These are phyloP conservation scores for Salix dunnii DNA, from an alignment of 345 rosid species.

Conservation along the genomic window DNA sequence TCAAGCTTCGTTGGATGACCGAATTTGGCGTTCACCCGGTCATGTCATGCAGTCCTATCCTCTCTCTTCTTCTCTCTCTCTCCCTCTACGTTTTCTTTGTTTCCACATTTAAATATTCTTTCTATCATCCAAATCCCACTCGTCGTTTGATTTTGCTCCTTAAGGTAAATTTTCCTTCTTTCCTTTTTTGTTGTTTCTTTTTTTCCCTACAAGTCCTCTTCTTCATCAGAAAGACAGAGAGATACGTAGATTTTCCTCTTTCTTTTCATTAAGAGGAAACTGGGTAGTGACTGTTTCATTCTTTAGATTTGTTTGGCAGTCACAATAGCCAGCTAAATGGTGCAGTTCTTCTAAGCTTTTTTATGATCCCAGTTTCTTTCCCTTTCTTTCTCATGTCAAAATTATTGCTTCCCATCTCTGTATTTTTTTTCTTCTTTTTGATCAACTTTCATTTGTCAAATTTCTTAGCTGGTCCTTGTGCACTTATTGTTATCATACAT, in stretches of 20 bases:
- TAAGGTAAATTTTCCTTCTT: slow-evolving; percentile 28
- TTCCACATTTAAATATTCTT: slow-evolving; percentile 22
- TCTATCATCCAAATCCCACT: slow-evolving; percentile 18
- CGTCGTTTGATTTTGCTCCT: slow-evolving; percentile 34
- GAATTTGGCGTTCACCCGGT: slow-evolving; percentile 54
- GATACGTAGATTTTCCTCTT: neutral
- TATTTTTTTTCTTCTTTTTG: neutral
- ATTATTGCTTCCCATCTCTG: neutral
- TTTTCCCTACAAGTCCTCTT: neutral
- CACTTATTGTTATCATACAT: neutral
- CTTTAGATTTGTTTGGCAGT: neutral
- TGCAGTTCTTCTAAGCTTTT: neutral
- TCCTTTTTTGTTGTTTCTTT: neutral
- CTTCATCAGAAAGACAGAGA: neutral
- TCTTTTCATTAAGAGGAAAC: neutral
- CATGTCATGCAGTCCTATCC: slow-evolving; percentile 37
- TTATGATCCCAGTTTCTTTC: neutral
- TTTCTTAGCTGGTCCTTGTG: neutral
- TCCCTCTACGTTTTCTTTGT: neutral
- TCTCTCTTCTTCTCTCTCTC: slow-evolving; percentile 9
- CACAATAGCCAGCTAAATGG: neutral
- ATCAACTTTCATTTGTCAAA: neutral
- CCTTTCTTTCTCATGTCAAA: neutral
- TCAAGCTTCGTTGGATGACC: slow-evolving; percentile 42
- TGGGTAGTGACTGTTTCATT: neutral